A percentile compares a stretch with the other conserved stretches of the same genome.
Conservation (phyloP, 116 monocot species). For the Dioscorea cayenensis region DNA sequence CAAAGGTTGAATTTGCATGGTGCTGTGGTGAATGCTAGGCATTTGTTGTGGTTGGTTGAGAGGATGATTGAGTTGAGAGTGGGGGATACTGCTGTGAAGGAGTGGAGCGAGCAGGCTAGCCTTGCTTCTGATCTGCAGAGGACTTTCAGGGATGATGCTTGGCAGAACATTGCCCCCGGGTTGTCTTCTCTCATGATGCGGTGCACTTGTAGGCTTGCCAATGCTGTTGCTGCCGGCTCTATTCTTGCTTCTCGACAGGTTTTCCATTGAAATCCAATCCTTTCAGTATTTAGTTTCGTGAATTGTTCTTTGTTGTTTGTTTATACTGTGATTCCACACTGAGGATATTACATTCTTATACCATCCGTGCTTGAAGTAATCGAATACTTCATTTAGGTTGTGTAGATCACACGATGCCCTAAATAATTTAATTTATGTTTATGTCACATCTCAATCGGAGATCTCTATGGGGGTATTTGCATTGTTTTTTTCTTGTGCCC, state of each 20-base stretch:
- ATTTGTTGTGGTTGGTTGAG: conserved; percentile 83
- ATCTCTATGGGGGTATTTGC: too few species aligned
- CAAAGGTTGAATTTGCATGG: conserved; percentile 72
- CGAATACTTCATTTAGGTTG: not conserved
- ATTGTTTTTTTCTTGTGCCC: too few species aligned
- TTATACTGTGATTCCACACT: too few species aligned
- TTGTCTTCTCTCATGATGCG: conserved; percentile 55
- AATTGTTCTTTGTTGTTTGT: not conserved
- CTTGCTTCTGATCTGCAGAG: conserved; percentile 70
- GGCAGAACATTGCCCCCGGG: conserved; percentile 79
- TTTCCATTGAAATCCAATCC: not conserved
- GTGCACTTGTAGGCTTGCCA: conserved; percentile 55
- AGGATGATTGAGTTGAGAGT: conserved; percentile 78
- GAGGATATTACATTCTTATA: too few species aligned
- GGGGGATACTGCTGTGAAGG: conserved; percentile 52
- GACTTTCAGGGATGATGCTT: conserved; percentile 73
- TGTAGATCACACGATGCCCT: too few species aligned
- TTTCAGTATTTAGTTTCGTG: not conserved
- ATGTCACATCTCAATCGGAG: too few species aligned
- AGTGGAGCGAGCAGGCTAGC: conserved; percentile 68
- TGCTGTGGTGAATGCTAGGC: conserved; percentile 52
- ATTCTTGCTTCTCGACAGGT: conserved; percentile 67
- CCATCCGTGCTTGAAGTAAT: too few species aligned
- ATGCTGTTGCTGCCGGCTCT: conserved; percentile 56
- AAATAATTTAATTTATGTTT: too few species aligned